A percentile compares a stretch with the other conserved stretches of the same genome.
Evolutionary conservation across 1,284 basidiomycete species (phyloP).

Genomic region (Coniferiporia sulphurascens): DNA sequence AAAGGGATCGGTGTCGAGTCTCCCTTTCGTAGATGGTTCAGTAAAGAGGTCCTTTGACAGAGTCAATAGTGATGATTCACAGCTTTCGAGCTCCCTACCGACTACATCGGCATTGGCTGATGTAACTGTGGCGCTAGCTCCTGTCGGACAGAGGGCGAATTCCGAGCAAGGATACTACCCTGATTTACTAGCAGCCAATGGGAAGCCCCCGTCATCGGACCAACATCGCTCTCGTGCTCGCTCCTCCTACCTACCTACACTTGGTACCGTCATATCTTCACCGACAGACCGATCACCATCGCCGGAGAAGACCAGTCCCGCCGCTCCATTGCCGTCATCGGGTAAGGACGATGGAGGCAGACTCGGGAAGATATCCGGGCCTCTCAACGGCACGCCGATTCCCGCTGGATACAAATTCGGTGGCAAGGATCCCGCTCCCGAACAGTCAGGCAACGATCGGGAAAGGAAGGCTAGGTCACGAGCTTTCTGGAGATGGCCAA

Average conservation of each 20-base stretch:
- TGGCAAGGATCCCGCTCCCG: conserved; percentile 52
- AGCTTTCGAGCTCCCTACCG: conserved; percentile 55
- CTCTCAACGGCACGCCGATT: conserved; percentile 81
- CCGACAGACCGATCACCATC: conserved; percentile 32
- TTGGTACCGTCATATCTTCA: conserved; percentile 44
- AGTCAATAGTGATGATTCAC: conserved; percentile 42
- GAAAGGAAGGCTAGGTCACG: conserved; percentile 87
- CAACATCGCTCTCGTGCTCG: conserved; percentile 44
- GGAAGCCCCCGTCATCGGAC: conserved; percentile 48
- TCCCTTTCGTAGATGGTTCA: conserved; percentile 9
- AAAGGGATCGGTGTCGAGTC: conserved; percentile 11
- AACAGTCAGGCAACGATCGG: conserved; percentile 51
- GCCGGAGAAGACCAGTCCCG: conserved; percentile 40
- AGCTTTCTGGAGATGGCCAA: conserved; percentile 78
- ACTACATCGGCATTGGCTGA: conserved; percentile 40
- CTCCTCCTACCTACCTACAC: conserved; percentile 52
- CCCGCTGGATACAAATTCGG: conserved; percentile 89
- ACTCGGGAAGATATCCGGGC: conserved; percentile 85
- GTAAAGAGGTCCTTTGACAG: conserved; percentile 12
- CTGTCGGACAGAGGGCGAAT: conserved; percentile 53
- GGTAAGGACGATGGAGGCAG: conserved; percentile 36
- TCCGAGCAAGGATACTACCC: conserved; percentile 77
- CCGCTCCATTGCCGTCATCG: conserved; percentile 42
- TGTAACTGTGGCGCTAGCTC: conserved; percentile 33
- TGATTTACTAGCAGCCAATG: conserved; percentile 40